Percentiles rank a stretch among this genome's conserved stretches.
These are phyloP conservation scores for Ogataea hybrid DNA, from an alignment of 1,139 yeast species.

Conservation along the genomic window DNA sequence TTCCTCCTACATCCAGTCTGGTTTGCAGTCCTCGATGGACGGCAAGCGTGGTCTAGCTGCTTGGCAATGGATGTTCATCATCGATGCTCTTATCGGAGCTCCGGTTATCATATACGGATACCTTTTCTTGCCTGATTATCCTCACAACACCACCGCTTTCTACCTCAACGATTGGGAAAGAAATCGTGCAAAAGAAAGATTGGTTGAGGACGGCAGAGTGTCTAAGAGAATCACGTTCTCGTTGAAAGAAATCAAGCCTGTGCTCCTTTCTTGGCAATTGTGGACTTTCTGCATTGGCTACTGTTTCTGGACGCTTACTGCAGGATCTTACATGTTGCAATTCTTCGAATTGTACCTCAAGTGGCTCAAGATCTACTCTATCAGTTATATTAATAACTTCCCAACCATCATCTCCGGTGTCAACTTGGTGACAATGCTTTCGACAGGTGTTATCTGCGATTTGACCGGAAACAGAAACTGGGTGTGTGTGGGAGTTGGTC, in stretches of 20 bases:
- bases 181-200: too few species aligned
- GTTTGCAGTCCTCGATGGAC: conserved; percentile 30
- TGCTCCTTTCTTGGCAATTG: too few species aligned
- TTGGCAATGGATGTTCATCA: conserved; percentile 39
- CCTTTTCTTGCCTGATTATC: conserved; percentile 32
- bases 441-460: conserved; percentile 23
- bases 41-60: conserved; percentile 35
- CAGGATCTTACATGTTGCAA: conserved; percentile 25
- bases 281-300: conserved; percentile 21
- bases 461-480: conserved; percentile 22
- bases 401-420: conserved; percentile 25
- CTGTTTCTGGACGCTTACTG: conserved; percentile 25
- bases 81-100: conserved; percentile 36
- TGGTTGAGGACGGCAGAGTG: too few species aligned
- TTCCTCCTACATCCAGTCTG: conserved; percentile 40
- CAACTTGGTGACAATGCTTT: conserved; percentile 24
- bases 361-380: conserved; percentile 17
- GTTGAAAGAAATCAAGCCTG: too few species aligned
- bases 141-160: conserved; percentile 20
- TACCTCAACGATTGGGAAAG: conserved; percentile 19
- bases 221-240: too few species aligned
- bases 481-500: conserved; percentile 22
- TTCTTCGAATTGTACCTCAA: conserved; percentile 23
- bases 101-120: conserved; percentile 35
- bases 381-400: conserved; percentile 23